phyloP scores from a whole-genome alignment of 2,329 filamentous ascomycete genomes.

The Calycina marina region DNA sequence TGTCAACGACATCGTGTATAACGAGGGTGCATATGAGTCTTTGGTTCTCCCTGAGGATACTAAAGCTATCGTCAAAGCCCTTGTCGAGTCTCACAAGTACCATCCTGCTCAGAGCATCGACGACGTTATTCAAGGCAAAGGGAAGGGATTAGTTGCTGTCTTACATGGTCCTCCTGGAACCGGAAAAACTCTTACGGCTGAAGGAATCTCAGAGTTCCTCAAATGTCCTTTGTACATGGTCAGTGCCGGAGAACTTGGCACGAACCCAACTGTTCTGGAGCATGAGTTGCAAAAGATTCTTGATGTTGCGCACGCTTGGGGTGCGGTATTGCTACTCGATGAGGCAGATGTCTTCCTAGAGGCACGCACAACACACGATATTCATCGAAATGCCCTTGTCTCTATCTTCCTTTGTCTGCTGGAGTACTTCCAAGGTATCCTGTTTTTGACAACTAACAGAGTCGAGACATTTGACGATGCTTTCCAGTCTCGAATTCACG shows the following conservation, averaged over 20 bases:
- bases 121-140: constrained; percentile 71
- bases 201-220: constrained; percentile 72
- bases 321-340: constrained; percentile 70
- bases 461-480: constrained; percentile 83
- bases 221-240: constrained; percentile 74
- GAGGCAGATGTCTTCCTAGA: constrained; percentile 79
- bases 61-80: constrained; percentile 58
- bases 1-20: constrained; percentile 72
- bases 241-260: constrained; percentile 68
- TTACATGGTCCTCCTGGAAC: constrained; percentile 78
- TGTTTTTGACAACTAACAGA: constrained; percentile 75
- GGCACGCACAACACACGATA: constrained; percentile 67
- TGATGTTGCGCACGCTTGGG: constrained; percentile 76
- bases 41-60: constrained; percentile 53
- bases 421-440: constrained; percentile 86
- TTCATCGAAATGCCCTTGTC: constrained; percentile 73
- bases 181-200: constrained; percentile 77
- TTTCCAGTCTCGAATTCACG: constrained; percentile 77
- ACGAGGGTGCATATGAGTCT: constrained; percentile 67
- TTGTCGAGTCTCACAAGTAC: constrained; percentile 75
- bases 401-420: constrained; percentile 75
- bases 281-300: constrained; percentile 68
- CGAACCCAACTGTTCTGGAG: constrained; percentile 60
- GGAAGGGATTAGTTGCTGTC: constrained; percentile 68
- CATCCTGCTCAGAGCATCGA: constrained; percentile 71